phyloP scores from a whole-genome alignment of 805 yeast species.

The Starmerella gropengiesseri region DNA sequence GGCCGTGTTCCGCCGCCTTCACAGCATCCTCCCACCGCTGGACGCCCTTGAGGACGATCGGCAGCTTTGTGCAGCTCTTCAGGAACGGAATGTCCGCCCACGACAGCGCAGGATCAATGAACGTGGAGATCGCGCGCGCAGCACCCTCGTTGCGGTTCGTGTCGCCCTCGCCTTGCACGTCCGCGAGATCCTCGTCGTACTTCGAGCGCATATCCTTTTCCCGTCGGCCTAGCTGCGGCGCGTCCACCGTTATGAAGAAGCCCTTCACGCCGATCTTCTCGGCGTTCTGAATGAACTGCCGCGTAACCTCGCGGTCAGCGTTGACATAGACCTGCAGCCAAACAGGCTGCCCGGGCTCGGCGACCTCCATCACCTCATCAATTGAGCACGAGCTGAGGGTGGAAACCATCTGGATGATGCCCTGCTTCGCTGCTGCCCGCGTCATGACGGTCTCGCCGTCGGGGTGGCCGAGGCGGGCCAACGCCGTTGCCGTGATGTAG shows the following conservation, averaged over 20 bases:
- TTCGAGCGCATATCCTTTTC: conserved; percentile 76
- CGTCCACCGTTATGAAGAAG: conserved; percentile 71
- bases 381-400: conserved; percentile 81
- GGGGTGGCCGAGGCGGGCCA: conserved; percentile 83
- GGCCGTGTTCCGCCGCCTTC: conserved; percentile 58
- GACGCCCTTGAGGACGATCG: conserved; percentile 66
- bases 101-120: conserved; percentile 52
- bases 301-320: conserved; percentile 56
- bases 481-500: conserved; percentile 83
- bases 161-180: conserved; percentile 34
- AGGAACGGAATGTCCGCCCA: conserved; percentile 5
- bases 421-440: conserved; percentile 63
- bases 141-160: conserved; percentile 68
- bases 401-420: conserved; percentile 79
- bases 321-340: conserved; percentile 88
- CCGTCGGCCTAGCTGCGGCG: conserved; percentile 82
- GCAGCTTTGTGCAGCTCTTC: conserved; percentile 9
- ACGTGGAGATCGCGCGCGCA: conserved; percentile 73
- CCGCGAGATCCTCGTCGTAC: conserved; percentile 42
- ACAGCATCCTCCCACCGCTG: conserved; percentile 72
- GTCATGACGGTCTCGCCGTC: conserved; percentile 87
- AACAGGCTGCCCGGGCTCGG: conserved; percentile 55
- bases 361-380: conserved; percentile 71
- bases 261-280: conserved; percentile 69
- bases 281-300: conserved; percentile 54